These are phyloP conservation scores for Xylaria scruposa DNA, from an alignment of 495 filamentous ascomycete species.

Conservation along the genomic window DNA sequence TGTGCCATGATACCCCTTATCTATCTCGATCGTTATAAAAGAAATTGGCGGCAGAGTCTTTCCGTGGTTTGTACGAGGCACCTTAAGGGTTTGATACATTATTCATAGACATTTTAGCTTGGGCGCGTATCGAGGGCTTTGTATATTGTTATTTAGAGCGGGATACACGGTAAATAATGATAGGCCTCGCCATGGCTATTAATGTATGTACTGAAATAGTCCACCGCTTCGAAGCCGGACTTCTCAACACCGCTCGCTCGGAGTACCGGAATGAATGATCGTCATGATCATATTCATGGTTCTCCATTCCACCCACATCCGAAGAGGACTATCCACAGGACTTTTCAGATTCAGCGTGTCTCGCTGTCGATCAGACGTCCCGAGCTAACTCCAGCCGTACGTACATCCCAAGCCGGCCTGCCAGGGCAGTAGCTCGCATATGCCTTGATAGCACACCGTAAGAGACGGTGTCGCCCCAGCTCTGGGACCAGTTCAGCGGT, in stretches of 20 bases:
- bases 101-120: neutral
- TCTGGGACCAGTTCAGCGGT: no score
- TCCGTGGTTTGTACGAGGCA: constrained; percentile 6
- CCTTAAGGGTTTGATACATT: neutral
- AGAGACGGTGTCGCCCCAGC: no score
- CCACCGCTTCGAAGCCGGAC: neutral
- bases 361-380: neutral
- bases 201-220: neutral
- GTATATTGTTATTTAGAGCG: constrained; percentile 15
- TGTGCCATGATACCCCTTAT: constrained; percentile 13
- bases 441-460: neutral
- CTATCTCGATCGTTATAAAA: constrained; percentile 1
- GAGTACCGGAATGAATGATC: neutral
- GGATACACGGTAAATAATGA: neutral
- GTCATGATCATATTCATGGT: neutral
- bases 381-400: neutral
- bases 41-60: constrained; percentile 5
- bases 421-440: neutral
- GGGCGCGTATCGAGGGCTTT: neutral
- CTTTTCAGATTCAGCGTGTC: neutral
- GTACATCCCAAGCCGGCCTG: neutral
- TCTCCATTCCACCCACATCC: neutral
- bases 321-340: neutral
- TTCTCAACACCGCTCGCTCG: neutral
- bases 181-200: neutral